phyloP scores from a whole-genome alignment of 768 basidiomycete genomes.

The Cystofilobasidium capitatum region DNA sequence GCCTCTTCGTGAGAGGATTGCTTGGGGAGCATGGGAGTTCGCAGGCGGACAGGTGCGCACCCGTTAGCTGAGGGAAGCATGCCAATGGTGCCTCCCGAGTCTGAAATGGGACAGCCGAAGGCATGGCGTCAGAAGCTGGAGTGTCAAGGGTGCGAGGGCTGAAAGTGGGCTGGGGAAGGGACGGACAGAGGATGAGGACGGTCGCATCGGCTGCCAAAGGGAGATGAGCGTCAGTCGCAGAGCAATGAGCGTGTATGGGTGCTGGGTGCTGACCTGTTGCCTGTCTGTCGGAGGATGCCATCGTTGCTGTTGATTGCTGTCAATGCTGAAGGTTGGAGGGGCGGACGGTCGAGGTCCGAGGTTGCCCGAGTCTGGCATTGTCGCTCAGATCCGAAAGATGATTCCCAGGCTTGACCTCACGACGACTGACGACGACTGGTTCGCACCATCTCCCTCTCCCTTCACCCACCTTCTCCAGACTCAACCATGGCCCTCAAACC shows the following conservation, averaged over 20 bases:
- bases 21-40: too few relatives aligned
- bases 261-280: background rate
- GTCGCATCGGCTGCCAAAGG: conserved; percentile 14
- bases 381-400: too few relatives aligned
- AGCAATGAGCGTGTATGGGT: background rate
- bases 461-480: background rate
- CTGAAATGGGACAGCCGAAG: background rate
- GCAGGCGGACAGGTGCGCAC: too few relatives aligned
- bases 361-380: too few relatives aligned
- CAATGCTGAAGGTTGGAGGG: too few relatives aligned
- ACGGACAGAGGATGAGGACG: conserved; percentile 22
- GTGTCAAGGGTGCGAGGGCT: too few relatives aligned
- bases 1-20: too few relatives aligned
- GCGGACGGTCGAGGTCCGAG: too few relatives aligned
- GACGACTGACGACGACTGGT: too few relatives aligned
- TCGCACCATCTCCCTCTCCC: background rate
- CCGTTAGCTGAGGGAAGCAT: conserved; percentile 29
- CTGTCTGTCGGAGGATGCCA: too few relatives aligned
- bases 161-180: background rate
- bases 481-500: conserved; percentile 6
- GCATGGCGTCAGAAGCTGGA: background rate
- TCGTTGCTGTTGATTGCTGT: too few relatives aligned
- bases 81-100: conserved; percentile 77
- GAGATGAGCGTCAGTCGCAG: background rate
- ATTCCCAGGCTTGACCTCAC: too few relatives aligned